These are phyloP conservation scores for Bifiguratus adelaidae DNA, from an alignment of 192 early-diverging fungal species.

Conservation along the genomic window DNA sequence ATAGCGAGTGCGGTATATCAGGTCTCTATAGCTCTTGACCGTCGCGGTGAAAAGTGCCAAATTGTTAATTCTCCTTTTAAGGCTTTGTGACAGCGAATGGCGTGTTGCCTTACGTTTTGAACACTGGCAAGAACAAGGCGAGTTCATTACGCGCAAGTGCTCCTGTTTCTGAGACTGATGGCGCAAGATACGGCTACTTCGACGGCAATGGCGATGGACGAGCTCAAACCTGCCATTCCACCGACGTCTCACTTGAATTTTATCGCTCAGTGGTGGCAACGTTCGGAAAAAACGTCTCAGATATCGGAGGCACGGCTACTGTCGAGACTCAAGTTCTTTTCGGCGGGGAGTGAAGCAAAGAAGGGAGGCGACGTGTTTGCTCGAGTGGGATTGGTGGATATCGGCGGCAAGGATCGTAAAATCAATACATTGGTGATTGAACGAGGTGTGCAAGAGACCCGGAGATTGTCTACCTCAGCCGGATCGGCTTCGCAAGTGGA, in stretches of 20 bases:
- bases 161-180: too few species aligned
- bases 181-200: too few species aligned
- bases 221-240: conserved; percentile 20
- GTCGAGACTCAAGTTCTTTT: conserved; percentile 37
- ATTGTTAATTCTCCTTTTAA: too few species aligned
- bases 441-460: too few species aligned
- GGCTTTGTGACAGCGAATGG: too few species aligned
- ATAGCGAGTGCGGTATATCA: too few species aligned
- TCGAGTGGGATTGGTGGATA: conserved; percentile 43
- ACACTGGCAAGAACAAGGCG: too few species aligned
- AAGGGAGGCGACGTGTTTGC: conserved; percentile 19
- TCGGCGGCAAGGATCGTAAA: conserved; percentile 26
- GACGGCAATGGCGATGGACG: too few species aligned
- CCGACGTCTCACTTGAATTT: conserved; percentile 23
- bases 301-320: conserved; percentile 49
- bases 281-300: conserved; percentile 26
- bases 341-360: conserved; percentile 13
- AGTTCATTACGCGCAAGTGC: too few species aligned
- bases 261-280: conserved; percentile 23
- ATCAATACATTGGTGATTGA: conserved; percentile 56
- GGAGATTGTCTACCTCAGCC: conserved; percentile 6
- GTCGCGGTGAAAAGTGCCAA: too few species aligned
- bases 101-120: too few species aligned
- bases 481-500: conserved; percentile 2
- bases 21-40: too few species aligned